Conservation (phyloP, 306 rosid species). For the Casuarina glauca region DNA sequence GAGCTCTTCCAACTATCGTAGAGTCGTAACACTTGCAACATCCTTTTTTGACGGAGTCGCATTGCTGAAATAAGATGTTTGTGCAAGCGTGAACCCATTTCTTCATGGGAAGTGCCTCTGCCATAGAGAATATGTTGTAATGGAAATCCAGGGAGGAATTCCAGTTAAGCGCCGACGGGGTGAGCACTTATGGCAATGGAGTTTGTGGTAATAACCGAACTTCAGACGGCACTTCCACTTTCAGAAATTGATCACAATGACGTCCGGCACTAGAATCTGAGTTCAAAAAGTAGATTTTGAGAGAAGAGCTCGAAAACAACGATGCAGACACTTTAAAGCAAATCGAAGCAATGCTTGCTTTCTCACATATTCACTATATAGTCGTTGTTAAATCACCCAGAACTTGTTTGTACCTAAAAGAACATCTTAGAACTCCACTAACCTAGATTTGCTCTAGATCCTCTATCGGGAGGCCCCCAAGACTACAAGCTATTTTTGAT, state of each 20-base stretch:
- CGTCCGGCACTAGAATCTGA: not conserved
- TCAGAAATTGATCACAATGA: not conserved
- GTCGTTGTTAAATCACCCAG: too few species aligned
- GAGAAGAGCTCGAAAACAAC: too few species aligned
- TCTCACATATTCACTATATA: too few species aligned
- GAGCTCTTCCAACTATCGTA: not conserved
- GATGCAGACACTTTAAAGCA: too few species aligned
- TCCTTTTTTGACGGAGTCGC: not conserved
- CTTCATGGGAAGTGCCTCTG: not conserved
- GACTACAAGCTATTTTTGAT: too few species aligned
- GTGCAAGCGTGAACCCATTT: not conserved
- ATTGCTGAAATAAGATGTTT: not conserved
- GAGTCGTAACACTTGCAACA: not conserved
- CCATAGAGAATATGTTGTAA: not conserved
- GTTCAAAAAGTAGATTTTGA: not conserved
- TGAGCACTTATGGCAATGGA: not conserved
- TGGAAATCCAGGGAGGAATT: slow-evolving; percentile 3
- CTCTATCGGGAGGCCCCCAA: too few species aligned
- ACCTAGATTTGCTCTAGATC: too few species aligned
- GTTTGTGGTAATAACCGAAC: not conserved
- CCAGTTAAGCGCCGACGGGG: not conserved
- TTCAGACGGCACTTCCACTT: not conserved
- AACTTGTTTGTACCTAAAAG: too few species aligned
- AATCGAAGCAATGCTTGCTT: too few species aligned
- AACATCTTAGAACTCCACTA: too few species aligned